Conservation (phyloP, 129 eudicot genomes). For the Tanacetum coccineum region DNA sequence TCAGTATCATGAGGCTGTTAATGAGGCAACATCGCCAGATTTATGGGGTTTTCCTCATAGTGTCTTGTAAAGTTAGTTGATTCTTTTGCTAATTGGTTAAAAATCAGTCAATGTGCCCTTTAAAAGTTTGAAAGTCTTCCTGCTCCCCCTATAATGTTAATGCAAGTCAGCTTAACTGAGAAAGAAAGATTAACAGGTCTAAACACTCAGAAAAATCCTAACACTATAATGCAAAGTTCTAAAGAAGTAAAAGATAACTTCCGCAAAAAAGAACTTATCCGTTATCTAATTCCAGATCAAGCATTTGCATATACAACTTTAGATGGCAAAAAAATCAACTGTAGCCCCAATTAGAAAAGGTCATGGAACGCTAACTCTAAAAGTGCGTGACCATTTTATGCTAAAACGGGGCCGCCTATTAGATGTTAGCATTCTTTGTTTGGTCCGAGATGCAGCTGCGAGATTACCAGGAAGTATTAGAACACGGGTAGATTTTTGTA, state of each 20-base stretch:
- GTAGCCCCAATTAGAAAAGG: constrained; percentile 94
- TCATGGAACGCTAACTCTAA: constrained; percentile 92
- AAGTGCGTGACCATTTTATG: too few relatives aligned
- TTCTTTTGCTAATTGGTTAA: too few relatives aligned
- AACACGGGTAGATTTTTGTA: constrained; percentile 96
- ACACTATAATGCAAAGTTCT: constrained; percentile 73
- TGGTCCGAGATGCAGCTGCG: too few relatives aligned
- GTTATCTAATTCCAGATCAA: constrained; percentile 87
- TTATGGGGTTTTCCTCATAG: constrained; percentile 92
- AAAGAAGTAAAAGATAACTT: constrained; percentile 82
- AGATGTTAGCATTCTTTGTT: too few relatives aligned
- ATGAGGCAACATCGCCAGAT: constrained; percentile 87
- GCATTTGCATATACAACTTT: constrained; percentile 86
- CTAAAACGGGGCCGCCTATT: too few relatives aligned
- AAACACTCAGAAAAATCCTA: constrained; percentile 86
- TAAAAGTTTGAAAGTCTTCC: constrained; percentile 92
- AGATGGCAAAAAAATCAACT: constrained; percentile 89
- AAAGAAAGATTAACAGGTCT: constrained; percentile 88
- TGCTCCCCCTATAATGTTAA: constrained; percentile 64
- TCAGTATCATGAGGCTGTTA: constrained; percentile 47
- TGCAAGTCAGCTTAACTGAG: constrained; percentile 71
- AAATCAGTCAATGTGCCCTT: constrained; percentile 86
- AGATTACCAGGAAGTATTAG: constrained; percentile 94
- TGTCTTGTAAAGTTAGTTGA: constrained; percentile 89
- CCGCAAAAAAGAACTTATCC: constrained; percentile 75